Conservation (phyloP, 495 filamentous ascomycete species). For the Penicillium pulvis region DNA sequence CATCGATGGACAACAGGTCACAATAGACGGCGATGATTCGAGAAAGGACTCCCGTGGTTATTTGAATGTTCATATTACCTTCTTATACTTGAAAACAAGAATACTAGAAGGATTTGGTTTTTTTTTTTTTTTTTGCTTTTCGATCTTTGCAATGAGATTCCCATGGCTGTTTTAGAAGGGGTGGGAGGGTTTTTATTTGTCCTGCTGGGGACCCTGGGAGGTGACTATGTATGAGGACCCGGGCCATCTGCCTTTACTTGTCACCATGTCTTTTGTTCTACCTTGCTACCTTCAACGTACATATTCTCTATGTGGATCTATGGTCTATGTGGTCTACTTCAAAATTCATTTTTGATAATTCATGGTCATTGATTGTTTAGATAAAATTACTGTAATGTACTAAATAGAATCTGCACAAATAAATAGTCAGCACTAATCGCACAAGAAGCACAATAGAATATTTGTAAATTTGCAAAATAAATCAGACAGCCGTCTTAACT, state of each 20-base stretch:
- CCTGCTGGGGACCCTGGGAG: constrained; percentile 9
- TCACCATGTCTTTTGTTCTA: constrained; percentile 8
- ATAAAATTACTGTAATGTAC: background rate
- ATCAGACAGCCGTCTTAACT: constrained; percentile 68
- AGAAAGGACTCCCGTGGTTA: background rate
- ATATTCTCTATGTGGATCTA: constrained; percentile 19
- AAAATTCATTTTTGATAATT: constrained; percentile 5
- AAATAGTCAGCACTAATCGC: constrained; percentile 22
- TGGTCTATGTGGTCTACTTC: constrained; percentile 3
- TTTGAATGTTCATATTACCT: too few species aligned
- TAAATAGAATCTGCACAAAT: constrained; percentile 10
- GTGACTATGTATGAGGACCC: background rate
- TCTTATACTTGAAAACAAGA: background rate
- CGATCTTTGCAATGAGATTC: constrained; percentile 11
- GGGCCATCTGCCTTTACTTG: constrained; percentile 10
- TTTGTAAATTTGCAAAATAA: constrained; percentile 18
- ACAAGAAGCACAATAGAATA: constrained; percentile 4
- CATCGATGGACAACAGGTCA: background rate
- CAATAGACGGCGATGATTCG: background rate
- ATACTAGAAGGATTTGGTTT: constrained; percentile 6
- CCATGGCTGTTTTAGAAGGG: constrained; percentile 19
- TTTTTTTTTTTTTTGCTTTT: constrained; percentile 7
- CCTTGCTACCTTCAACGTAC: constrained; percentile 12
- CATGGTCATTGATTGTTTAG: background rate
- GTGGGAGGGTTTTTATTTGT: constrained; percentile 4